Conservation (phyloP, 495 filamentous ascomycete species). For the Aspergillus diversus region DNA sequence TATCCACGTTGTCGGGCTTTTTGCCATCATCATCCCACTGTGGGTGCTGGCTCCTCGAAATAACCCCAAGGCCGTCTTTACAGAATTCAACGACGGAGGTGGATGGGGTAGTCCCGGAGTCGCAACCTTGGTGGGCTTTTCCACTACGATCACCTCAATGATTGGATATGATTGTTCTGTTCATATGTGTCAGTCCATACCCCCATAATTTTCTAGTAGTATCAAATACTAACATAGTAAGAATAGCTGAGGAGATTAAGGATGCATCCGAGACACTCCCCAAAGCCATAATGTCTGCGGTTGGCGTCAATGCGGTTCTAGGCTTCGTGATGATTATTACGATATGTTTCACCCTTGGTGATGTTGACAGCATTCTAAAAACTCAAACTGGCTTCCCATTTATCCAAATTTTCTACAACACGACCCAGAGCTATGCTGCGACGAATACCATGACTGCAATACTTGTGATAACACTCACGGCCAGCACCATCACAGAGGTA, state of each 20-base stretch:
- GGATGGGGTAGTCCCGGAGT: constrained; percentile 57
- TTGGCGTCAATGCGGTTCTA: constrained; percentile 52
- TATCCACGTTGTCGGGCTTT: constrained; percentile 64
- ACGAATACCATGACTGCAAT: constrained; percentile 55
- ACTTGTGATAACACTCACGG: constrained; percentile 51
- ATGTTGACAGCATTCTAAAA: constrained; percentile 45
- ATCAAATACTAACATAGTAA: background rate
- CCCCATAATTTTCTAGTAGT: constrained; percentile 17
- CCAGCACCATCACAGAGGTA: constrained; percentile 55
- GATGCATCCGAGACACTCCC: constrained; percentile 60
- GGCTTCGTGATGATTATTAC: constrained; percentile 58
- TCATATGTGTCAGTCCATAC: constrained; percentile 51
- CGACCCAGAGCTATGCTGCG: constrained; percentile 45
- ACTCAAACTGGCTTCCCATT: constrained; percentile 53
- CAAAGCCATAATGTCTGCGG: constrained; percentile 54
- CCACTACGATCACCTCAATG: constrained; percentile 54
- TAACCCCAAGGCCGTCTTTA: constrained; percentile 53
- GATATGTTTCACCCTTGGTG: constrained; percentile 56
- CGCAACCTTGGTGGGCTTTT: constrained; percentile 59
- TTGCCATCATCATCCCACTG: constrained; percentile 63
- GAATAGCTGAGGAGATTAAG: constrained; percentile 57
- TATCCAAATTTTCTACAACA: constrained; percentile 58
- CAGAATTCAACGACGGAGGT: constrained; percentile 57
- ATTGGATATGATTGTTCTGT: constrained; percentile 60
- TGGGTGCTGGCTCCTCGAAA: constrained; percentile 55